Evolutionary conservation across 805 yeast species (phyloP), one percentile per base, ranked within the genome.

Genomic region (Candida insectalens): DNA sequence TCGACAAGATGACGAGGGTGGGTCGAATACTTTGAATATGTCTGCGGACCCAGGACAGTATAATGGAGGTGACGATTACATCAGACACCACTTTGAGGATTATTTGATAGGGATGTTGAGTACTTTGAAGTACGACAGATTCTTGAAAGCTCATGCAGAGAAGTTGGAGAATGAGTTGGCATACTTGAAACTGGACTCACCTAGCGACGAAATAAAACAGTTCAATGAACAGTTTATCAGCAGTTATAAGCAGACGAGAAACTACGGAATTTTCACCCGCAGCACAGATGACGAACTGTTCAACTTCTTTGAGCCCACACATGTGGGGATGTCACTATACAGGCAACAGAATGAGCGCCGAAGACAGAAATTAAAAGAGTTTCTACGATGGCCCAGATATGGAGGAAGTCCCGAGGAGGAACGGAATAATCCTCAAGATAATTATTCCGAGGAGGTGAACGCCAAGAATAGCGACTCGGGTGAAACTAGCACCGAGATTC

Each of bases 31-130:
- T 2, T 29, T 49, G 29, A 54, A 50, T 30, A 42, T 41, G 55
- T 68, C 44, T 45, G 71, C 33, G 69, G 70, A 37, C 31, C 49
- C 54, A 15, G 51, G 50, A 9, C 35, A 30, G 18, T 80, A 68
- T 49, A 57, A 59, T 29, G 89, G 89, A 3, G 77, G 83, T 44
- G 97, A 92, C 47, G 98, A 92, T 55, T 84, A 78, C 49, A 77
- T 92, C 21, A 61, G 97, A 34, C 70, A 76, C 58, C 85, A 77
- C 47, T 88, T 89, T 55, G 98, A 92, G 50, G 96, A 88, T 47
- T 92, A 92, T 50, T 57, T 88, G 18, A 69, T 81, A 38, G 84
- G 94, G 8, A 53, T 92, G 41, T 53, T 89, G 17, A 65, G 94
- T 0, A 67, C 83, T 18, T 75, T 72, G 16, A 81, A 94, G 53